Evolutionary conservation across 2,329 filamentous ascomycete species (phyloP).

Genomic region (Metarhizium sp.): DNA sequence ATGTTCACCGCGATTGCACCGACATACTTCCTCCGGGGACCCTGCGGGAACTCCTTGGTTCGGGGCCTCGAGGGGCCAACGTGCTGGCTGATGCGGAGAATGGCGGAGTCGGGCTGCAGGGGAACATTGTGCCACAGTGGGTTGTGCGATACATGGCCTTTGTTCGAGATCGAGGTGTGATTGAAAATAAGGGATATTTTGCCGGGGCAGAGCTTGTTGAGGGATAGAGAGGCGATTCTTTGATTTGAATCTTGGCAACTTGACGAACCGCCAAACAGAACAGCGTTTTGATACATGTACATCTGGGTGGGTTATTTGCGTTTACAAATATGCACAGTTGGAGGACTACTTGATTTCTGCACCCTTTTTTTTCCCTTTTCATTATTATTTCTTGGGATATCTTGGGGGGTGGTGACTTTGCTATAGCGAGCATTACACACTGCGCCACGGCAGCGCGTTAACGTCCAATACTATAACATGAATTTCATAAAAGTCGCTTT

Average conservation of each 20-base stretch:
- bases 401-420: neutral
- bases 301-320: neutral
- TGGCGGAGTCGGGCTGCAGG: conserved; percentile 50
- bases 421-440: conserved; percentile 6
- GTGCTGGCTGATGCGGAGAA: conserved; percentile 56
- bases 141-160: conserved; percentile 97
- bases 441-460: neutral
- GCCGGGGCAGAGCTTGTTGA: conserved; percentile 61
- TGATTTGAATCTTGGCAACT: neutral
- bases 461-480: neutral
- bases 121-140: conserved; percentile 82
- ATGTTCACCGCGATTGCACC: conserved; percentile 90
- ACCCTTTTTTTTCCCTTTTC: neutral
- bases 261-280: neutral
- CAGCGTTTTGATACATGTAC: neutral
- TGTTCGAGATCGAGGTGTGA: conserved; percentile 84
- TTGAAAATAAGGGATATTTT: conserved; percentile 98
- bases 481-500: neutral
- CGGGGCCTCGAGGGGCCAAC: conserved; percentile 61
- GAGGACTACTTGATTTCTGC: neutral
- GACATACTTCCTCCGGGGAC: conserved; percentile 84
- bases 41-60: conserved; percentile 71
- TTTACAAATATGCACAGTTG: neutral
- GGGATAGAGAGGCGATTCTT: neutral
- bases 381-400: neutral